Percentiles rank a stretch among this genome's conserved stretches.
These are phyloP conservation scores for Kluyveromyces sp. DNA, from an alignment of 1,139 yeast genomes.

Conservation along the genomic window DNA sequence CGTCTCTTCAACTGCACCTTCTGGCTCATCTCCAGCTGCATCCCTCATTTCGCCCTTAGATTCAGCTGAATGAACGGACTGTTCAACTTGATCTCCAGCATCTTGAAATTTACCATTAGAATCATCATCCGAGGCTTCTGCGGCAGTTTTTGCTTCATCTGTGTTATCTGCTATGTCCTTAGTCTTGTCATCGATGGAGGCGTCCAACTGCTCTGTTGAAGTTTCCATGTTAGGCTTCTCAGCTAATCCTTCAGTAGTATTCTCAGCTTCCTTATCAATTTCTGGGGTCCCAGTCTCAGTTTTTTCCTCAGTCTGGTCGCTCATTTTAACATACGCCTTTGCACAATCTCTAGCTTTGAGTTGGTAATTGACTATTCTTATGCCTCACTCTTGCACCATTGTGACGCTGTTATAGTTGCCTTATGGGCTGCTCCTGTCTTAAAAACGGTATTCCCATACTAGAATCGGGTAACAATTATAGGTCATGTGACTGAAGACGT, in stretches of 20 bases:
- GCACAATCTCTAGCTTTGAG: too few species aligned
- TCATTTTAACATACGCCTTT: not conserved
- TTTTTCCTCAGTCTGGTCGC: not conserved
- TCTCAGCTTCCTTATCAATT: too few species aligned
- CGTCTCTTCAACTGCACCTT: too few species aligned
- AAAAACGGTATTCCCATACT: not conserved
- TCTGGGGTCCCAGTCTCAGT: not conserved
- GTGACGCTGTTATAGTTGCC: not conserved
- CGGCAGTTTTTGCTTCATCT: not conserved
- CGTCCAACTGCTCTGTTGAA: not conserved
- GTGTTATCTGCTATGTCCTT: not conserved
- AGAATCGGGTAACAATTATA: not conserved
- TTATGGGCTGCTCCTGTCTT: not conserved
- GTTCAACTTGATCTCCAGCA: not conserved
- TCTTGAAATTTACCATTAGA: not conserved
- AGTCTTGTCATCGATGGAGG: not conserved
- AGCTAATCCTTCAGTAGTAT: too few species aligned
- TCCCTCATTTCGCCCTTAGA: not conserved
- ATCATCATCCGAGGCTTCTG: not conserved
- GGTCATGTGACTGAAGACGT: not conserved
- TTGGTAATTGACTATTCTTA: too few species aligned
- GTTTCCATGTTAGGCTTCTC: not conserved
- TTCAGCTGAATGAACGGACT: not conserved
- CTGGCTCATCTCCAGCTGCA: not conserved
- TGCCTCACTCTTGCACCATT: not conserved